Percentiles rank a stretch among this genome's conserved stretches.
phyloP scores from a whole-genome alignment of 1,284 basidiomycete species.

The Apiotrichum veenhuisii region DNA sequence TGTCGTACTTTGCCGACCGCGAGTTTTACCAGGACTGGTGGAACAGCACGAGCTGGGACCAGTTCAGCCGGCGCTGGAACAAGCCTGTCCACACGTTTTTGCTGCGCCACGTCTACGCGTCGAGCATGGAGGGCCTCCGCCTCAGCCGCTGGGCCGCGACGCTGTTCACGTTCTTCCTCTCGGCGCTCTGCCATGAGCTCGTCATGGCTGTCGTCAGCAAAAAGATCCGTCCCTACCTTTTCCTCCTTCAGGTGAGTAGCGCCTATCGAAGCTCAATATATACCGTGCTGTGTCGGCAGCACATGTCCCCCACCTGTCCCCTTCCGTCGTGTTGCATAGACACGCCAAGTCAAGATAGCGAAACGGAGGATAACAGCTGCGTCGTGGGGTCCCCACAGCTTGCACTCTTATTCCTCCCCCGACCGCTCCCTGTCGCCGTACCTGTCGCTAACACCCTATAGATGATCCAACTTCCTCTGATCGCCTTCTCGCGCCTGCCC shows the following conservation, averaged over 20 bases:
- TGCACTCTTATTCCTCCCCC: background rate
- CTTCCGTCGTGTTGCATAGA: too few species aligned
- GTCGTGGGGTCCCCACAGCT: too few species aligned
- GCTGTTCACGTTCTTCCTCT: conserved; percentile 85
- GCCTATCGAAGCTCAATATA: too few species aligned
- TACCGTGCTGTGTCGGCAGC: too few species aligned
- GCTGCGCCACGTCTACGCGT: conserved; percentile 88
- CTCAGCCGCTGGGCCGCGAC: conserved; percentile 75
- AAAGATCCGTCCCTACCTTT: conserved; percentile 62
- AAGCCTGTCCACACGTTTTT: conserved; percentile 72
- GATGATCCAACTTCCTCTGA: conserved; percentile 89
- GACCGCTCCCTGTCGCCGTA: background rate
- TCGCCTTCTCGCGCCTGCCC: conserved; percentile 71
- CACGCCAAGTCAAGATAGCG: background rate
- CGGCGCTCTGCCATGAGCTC: conserved; percentile 84
- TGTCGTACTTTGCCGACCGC: conserved; percentile 88
- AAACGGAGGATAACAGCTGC: too few species aligned
- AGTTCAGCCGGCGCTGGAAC: conserved; percentile 96
- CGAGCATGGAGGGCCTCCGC: conserved; percentile 71
- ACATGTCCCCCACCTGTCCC: too few species aligned
- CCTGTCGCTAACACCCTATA: conserved; percentile 41
- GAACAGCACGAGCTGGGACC: conserved; percentile 96
- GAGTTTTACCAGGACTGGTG: conserved; percentile 99
- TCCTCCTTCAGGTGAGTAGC: conserved; percentile 44
- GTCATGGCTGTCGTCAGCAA: conserved; percentile 95